Conservation (phyloP, 192 early-diverging fungal genomes). For the Piromyces sp. region DNA sequence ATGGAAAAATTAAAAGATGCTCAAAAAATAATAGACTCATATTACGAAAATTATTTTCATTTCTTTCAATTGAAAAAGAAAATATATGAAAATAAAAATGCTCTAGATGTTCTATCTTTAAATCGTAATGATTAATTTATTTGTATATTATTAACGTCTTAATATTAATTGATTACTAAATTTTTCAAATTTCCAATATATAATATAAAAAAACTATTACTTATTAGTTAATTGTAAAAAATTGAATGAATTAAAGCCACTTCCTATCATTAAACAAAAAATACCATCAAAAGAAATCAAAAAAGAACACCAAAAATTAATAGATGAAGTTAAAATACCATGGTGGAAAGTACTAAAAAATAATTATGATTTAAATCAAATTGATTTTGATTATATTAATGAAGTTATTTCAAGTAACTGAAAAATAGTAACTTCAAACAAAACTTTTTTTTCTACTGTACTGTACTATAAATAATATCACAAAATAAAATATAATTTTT, state of each 20-base stretch:
- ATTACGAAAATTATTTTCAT: background rate
- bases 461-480: no score
- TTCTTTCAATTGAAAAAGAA: background rate
- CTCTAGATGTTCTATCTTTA: background rate
- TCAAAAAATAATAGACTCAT: background rate
- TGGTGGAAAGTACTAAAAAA: background rate
- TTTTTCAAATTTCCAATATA: no score
- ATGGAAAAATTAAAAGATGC: background rate
- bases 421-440: no score
- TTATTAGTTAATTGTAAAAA: background rate
- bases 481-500: no score
- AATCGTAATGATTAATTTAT: background rate
- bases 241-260: background rate
- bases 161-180: no score
- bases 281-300: background rate
- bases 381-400: background rate
- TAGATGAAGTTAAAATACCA: background rate
- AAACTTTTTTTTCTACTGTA: no score
- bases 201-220: no score
- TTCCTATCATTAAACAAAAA: background rate
- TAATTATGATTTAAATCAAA: background rate
- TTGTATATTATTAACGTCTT: no score
- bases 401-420: background rate
- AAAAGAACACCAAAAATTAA: background rate
- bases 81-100: background rate